Base-by-base conservation (phyloP, 2,329 filamentous ascomycete genomes). In the Pseudogymnoascus pannorum region DNA sequence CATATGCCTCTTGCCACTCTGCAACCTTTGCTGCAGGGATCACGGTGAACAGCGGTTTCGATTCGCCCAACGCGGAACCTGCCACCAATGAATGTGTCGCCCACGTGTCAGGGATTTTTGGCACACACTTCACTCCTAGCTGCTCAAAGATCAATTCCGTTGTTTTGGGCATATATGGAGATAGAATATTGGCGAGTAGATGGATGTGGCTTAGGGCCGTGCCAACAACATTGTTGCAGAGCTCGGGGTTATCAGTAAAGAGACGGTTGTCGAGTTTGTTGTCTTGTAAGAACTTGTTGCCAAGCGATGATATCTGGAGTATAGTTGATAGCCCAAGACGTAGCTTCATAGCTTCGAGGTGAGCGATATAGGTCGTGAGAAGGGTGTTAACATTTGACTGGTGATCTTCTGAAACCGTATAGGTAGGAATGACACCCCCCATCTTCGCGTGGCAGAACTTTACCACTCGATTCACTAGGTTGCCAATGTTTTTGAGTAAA, bases 11-110 rank as follows among this genome's bases (percentile, higher is more conserved):
- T 62, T 87, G 85, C 91, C 91, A 95, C 72, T 92, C 87, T 59
- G 87, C 84, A 38, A 88, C 84, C 78, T 91, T 92, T 73, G 88
- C 86, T 7, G 86, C 79, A 66, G 91, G 88, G 70, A 95, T 95
- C 59, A 82, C 82, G 16, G 82, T 82, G 76, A 95, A 95, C 42
- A 95, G 79, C 31, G 89, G 86, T 65, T 84, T 81, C 0, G 91
- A 85, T 70, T 87, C 86, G 68, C 89, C 89, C 63, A 96, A 87
- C 70, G 85, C 86, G 76, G 95, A 89, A 62, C 87, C 87, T 0
- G 87, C 81, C 70, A 84, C 81, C 66, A 92, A 76, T 2, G 78
- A 74, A 63, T 83, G 78, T 6, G 74, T 73, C 20, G 71, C 71
- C 85, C 88, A 92, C 35, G 76, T 78, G 63, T 86, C 81, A 2